Conservation (phyloP, 2,329 filamentous ascomycete species). For the Passalora sequoiae region DNA sequence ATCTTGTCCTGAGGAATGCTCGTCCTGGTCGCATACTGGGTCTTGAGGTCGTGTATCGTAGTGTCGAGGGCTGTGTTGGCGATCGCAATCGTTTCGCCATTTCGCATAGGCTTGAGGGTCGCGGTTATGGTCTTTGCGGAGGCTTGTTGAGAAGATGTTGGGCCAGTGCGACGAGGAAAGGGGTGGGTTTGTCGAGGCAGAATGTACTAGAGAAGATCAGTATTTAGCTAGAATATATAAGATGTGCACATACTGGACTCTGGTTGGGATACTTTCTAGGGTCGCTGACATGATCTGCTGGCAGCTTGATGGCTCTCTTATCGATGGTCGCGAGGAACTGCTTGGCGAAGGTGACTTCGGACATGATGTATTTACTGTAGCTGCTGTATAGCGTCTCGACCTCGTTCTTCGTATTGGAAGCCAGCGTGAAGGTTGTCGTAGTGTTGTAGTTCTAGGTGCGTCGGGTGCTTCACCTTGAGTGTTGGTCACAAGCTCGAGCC, state of each 20-base stretch:
- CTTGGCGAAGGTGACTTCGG: constrained; percentile 60
- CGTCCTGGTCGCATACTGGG: constrained; percentile 59
- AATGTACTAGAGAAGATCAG: constrained; percentile 53
- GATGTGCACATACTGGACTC: constrained; percentile 63
- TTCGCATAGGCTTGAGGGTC: constrained; percentile 70
- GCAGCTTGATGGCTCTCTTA: constrained; percentile 70
- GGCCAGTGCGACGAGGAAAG: constrained; percentile 45
- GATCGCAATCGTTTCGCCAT: constrained; percentile 62
- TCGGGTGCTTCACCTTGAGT: not conserved
- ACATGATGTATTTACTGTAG: constrained; percentile 59
- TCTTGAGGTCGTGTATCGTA: constrained; percentile 74
- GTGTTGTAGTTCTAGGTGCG: constrained; percentile 3
- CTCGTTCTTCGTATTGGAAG: constrained; percentile 3
- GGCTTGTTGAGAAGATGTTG: constrained; percentile 42
- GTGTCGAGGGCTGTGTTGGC: constrained; percentile 58
- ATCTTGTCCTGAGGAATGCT: constrained; percentile 69
- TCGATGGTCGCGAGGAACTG: constrained; percentile 77
- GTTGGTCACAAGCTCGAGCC: not conserved
- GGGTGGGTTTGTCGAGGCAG: constrained; percentile 59
- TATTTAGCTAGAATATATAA: too few species aligned
- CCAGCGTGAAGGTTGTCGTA: constrained; percentile 7
- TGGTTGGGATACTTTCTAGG: constrained; percentile 70
- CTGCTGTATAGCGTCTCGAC: constrained; percentile 25
- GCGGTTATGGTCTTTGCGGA: constrained; percentile 45
- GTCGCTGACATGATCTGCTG: constrained; percentile 87